phyloP scores from a whole-genome alignment of 2,329 filamentous ascomycete species.

The Colletotrichum scovillei region DNA sequence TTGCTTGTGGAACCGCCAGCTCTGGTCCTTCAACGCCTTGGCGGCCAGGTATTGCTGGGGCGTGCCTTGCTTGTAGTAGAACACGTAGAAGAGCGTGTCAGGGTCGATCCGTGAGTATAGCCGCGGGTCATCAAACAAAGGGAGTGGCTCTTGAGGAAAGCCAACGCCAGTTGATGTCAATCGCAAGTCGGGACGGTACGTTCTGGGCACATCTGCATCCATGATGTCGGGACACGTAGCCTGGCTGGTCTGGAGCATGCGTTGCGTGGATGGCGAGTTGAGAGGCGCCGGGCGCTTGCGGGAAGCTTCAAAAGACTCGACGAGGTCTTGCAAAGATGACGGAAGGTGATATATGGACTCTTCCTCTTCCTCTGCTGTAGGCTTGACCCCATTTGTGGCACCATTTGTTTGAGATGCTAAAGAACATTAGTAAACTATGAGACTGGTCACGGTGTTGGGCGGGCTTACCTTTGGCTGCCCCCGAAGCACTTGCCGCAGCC shows the following conservation, averaged over 20 bases:
- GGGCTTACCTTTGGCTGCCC: constrained; percentile 57
- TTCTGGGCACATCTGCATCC: constrained; percentile 85
- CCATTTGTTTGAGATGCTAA: constrained; percentile 62
- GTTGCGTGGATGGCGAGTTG: constrained; percentile 74
- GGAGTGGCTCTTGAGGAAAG: constrained; percentile 92
- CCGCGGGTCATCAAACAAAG: constrained; percentile 90
- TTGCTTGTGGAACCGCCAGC: constrained; percentile 99
- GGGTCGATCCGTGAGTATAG: constrained; percentile 92
- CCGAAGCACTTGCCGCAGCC: constrained; percentile 53
- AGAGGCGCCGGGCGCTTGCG: constrained; percentile 75
- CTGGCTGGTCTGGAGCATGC: constrained; percentile 81
- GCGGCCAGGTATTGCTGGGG: constrained; percentile 96
- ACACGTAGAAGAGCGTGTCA: constrained; percentile 97
- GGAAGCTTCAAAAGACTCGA: constrained; percentile 89
- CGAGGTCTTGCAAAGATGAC: constrained; percentile 85
- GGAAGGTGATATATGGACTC: constrained; percentile 95
- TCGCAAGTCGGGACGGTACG: constrained; percentile 85
- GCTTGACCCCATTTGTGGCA: constrained; percentile 62
- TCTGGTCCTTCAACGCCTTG: constrained; percentile 97
- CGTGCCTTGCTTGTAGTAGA: constrained; percentile 97
- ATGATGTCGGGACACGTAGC: constrained; percentile 77
- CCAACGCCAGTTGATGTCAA: constrained; percentile 80
- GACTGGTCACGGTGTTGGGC: not conserved
- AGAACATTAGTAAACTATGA: constrained; percentile 2
- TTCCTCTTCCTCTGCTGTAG: constrained; percentile 65